A percentile compares a stretch with the other conserved stretches of the same genome.
These are phyloP conservation scores for Lumnitzera littorea DNA, from an alignment of 345 rosid genomes.

Conservation along the genomic window DNA sequence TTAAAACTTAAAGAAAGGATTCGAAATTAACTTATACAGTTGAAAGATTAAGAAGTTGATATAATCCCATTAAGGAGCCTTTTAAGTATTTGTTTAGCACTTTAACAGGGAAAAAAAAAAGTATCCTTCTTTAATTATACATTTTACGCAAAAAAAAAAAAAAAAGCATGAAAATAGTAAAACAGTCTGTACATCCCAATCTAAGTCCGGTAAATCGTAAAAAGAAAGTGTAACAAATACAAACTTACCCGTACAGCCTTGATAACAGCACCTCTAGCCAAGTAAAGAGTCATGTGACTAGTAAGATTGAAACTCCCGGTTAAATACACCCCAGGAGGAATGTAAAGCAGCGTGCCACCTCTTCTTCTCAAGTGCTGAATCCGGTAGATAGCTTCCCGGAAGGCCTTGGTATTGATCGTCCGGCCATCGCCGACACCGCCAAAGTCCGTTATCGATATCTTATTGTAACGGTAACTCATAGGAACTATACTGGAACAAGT, in stretches of 20 bases:
- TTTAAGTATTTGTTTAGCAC: no score
- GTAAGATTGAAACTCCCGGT: conserved; percentile 46
- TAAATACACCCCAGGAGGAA: conserved; percentile 48
- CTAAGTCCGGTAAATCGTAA: not conserved
- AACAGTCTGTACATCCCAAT: no score
- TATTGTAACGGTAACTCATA: conserved; percentile 16
- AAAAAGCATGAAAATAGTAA: no score
- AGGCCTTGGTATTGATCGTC: conserved; percentile 46
- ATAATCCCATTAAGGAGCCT: no score
- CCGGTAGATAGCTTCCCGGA: conserved; percentile 36
- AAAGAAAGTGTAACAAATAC: not conserved
- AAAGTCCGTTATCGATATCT: conserved; percentile 33
- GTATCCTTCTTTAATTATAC: no score
- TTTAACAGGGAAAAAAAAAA: no score
- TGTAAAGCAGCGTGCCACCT: conserved; percentile 46
- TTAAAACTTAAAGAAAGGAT: no score
- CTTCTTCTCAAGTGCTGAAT: conserved; percentile 38
- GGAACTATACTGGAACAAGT: conserved; percentile 24
- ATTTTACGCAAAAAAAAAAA: no score
- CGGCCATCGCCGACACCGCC: conserved; percentile 47
- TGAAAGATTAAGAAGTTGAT: no score
- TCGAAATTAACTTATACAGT: no score
- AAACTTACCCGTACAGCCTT: conserved; percentile 34
- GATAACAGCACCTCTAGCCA: conserved; percentile 39
- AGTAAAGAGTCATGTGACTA: conserved; percentile 43